Evolutionary conservation across 805 yeast species (phyloP), one percentile per base, ranked within the genome.

Genomic region (Saturnispora ahearnii): DNA sequence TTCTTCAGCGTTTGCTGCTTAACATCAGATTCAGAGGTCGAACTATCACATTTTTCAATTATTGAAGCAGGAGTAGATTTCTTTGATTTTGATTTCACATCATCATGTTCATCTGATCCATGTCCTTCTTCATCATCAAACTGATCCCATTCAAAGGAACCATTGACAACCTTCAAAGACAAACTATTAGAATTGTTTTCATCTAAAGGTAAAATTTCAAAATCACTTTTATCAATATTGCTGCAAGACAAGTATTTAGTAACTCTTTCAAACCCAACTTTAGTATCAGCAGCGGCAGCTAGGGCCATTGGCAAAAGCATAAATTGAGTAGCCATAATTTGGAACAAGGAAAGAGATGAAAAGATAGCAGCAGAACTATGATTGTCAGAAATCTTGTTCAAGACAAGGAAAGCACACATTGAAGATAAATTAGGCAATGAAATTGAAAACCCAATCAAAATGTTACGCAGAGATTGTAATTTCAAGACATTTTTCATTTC

Each of bases 251-350:
- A 64, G 55, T 73, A 71, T 41, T 69, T 73, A 44, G 79, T 77
- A 22, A 81, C 72, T 68, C 91, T 74, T 18, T 68, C 71, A 30
- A 84, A 58, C 26, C 84, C 87, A 50, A 82, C 68, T 44, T 73
- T 59, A 51, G 82, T 83, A 68, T 85, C 93, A 2, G 83, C 73
- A 51, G 79, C 77, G 1, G 83, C 72, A 22, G 84, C 77, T 33
- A 83, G 63, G 2, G 88, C 84, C 66, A 82, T 68, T 18, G 95
- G 95, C 38, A 84, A 64, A 72, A 84, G 70, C 59, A 83, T 71
- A 56, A 83, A 78, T 59, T 79, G 84, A 41, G 76, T 73, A 6
- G 87, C 68, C 53, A 85, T 71, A 13, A 74, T 73, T 57, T 76
- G 77, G 64, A 84, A 84, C 50, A 83, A 70, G 0, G 89, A 75